Percentiles rank a stretch among this genome's conserved stretches.
Conservation (phyloP, 352 stramenopile species). For the Globisporangium yorkense region DNA sequence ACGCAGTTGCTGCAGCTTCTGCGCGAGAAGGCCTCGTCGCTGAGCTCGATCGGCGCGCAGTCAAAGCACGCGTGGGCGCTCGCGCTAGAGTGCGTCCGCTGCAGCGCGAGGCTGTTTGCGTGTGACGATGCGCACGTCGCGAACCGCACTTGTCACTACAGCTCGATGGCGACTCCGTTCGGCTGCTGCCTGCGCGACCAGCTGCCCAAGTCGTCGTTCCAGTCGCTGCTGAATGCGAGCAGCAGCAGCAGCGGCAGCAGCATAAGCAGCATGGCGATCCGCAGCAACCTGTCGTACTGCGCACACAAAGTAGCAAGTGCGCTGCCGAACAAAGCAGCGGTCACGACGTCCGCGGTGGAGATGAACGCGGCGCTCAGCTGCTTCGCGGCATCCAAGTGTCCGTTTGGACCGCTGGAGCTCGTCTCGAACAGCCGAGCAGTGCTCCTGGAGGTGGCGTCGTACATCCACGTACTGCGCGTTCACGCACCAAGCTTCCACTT, state of each 20-base stretch:
- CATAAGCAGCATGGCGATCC: not conserved
- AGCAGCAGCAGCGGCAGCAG: not conserved
- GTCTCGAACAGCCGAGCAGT: constrained; percentile 4
- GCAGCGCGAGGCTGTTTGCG: constrained; percentile 10
- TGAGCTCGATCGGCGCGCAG: constrained; percentile 3
- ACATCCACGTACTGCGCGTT: constrained; percentile 14
- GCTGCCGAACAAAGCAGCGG: not conserved
- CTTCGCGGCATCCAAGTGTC: constrained; percentile 14
- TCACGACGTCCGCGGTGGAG: not conserved
- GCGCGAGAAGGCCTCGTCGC: not conserved
- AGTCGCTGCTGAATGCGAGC: constrained; percentile 1
- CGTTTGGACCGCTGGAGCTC: constrained; percentile 17
- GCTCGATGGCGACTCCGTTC: constrained; percentile 7
- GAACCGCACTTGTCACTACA: constrained; percentile 13
- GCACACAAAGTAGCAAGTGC: not conserved
- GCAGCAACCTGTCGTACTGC: constrained; percentile 8
- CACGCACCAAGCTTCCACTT: constrained; percentile 6
- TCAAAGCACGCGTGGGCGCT: constrained; percentile 12
- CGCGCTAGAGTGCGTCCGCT: constrained; percentile 11
- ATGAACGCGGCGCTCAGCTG: constrained; percentile 12
- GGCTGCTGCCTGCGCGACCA: constrained; percentile 11
- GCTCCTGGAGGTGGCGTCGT: constrained; percentile 11
- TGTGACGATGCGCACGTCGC: constrained; percentile 5
- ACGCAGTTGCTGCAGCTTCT: constrained; percentile 5
- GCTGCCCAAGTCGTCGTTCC: not conserved